These are phyloP conservation scores for Metschnikowia similis DNA, from an alignment of 805 yeast genomes.

Conservation along the genomic window DNA sequence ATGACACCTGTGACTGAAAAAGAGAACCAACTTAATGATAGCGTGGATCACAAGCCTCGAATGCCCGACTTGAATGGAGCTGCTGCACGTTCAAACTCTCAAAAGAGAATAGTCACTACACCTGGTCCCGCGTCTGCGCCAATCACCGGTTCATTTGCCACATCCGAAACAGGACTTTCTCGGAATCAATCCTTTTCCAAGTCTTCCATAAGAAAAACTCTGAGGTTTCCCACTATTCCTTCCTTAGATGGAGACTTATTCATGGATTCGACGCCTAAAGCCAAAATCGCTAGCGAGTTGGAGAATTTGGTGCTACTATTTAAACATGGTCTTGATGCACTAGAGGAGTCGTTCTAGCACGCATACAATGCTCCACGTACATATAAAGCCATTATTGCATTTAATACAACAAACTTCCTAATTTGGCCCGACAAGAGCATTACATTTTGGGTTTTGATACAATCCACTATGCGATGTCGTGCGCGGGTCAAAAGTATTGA, in stretches of 20 bases:
- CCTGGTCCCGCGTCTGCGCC: conserved; percentile 15
- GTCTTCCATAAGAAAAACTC: conserved; percentile 1
- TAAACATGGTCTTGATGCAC: conserved; percentile 38
- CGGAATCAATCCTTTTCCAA: neutral
- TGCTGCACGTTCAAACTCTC: neutral
- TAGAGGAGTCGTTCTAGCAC: conserved; percentile 21
- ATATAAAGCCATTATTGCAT: neutral
- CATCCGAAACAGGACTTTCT: neutral
- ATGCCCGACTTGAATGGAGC: conserved; percentile 3
- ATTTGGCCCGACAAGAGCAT: neutral
- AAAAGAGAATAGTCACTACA: neutral
- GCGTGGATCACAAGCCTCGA: conserved; percentile 1
- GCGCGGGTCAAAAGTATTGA: neutral
- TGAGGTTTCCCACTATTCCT: conserved; percentile 36
- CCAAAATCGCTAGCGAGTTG: conserved; percentile 32
- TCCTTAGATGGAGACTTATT: conserved; percentile 34
- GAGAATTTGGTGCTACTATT: conserved; percentile 36
- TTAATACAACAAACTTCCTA: neutral
- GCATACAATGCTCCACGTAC: neutral
- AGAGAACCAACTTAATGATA: conserved; percentile 20
- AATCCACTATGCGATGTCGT: neutral
- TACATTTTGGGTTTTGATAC: too few species aligned
- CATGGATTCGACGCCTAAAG: conserved; percentile 33
- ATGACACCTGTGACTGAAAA: conserved; percentile 81
- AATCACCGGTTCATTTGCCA: conserved; percentile 4